Evolutionary conservation across 2,329 filamentous ascomycete species (phyloP).

Genomic region (Exophiala lecanii-corni): DNA sequence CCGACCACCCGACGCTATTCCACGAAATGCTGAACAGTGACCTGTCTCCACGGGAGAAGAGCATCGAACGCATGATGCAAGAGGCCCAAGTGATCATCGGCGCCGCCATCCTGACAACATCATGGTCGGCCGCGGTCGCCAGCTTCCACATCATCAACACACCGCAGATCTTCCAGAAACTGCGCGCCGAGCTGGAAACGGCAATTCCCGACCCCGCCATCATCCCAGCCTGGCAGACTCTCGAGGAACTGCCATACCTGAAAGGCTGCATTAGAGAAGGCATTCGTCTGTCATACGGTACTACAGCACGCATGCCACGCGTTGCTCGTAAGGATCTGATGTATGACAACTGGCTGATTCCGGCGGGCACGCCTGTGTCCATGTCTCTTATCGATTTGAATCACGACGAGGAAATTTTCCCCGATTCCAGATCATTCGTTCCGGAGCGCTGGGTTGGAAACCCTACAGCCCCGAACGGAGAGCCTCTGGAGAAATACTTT

Average conservation of each 20-base stretch:
- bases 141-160: constrained; percentile 29
- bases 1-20: constrained; percentile 28
- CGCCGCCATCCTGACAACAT: constrained; percentile 33
- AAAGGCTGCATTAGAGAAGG: constrained; percentile 37
- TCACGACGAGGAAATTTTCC: constrained; percentile 28
- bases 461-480: constrained; percentile 6
- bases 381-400: constrained; percentile 24
- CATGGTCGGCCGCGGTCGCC: constrained; percentile 27
- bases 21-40: constrained; percentile 30
- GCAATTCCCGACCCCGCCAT: constrained; percentile 5
- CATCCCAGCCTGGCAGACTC: constrained; percentile 25
- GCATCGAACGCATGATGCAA: constrained; percentile 29
- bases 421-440: constrained; percentile 24
- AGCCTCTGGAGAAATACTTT: constrained; percentile 11
- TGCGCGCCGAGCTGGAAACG: constrained; percentile 23
- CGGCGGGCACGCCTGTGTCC: constrained; percentile 28
- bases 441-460: constrained; percentile 29
- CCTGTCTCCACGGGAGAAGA: constrained; percentile 32
- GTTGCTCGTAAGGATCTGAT: constrained; percentile 16
- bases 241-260: constrained; percentile 42
- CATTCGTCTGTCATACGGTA: constrained; percentile 36
- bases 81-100: constrained; percentile 31
- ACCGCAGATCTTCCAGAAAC: constrained; percentile 15
- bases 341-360: constrained; percentile 31
- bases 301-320: constrained; percentile 10